Base-by-base conservation (phyloP, 352 stramenopile species). In the Phytopythium vexans region DNA sequence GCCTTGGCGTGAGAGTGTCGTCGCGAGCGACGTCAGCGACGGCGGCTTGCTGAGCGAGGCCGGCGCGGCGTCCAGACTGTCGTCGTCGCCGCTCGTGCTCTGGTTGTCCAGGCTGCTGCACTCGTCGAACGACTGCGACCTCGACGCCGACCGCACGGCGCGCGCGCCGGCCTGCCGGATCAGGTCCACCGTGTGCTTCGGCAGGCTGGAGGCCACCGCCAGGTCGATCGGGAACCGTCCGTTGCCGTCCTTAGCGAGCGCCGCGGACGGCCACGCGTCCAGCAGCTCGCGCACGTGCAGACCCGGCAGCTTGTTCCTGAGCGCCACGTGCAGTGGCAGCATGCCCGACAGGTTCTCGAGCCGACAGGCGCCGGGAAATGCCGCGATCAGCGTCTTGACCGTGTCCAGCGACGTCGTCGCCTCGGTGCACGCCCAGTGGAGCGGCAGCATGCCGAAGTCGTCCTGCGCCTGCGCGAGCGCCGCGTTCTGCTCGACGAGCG, bases 361-460 rank as follows among this genome's bases (percentile, higher is more conserved):
- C 46, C 73, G 40, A 37, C 73, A 90, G 15, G 68, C 83, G 2
- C 56, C 64, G 0, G 83, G 81, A 41, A 86, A 92, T 6, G 74
- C 77, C 2, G 60, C 35, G 12, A 87, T 48, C 38, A 93, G 49
- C 31, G 62, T 31, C 37, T 72, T 58, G 27, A 94, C 37, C 41
- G 72, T 61, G 43, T 75, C 72, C 10, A 91, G 64, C 21, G 60
- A 35, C 21, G 91, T 51, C 12, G 56, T 36, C 16, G 72, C 66
- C 58, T 92, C 84, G 5, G 82, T 94, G 51, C 77, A 92, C 35
- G 72, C 80, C 84, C 84, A 94, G 64, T 94, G 84, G 42, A 94
- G 68, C 41, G 84, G 82, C 59, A 92, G 66, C 79, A 94, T 92
- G 33, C 82, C 80, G 48, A 91, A 92, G 60, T 92, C 73, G 64